Evolutionary conservation across 768 basidiomycete genomes (phyloP).

Genomic region (Daedaleopsis nitida): DNA sequence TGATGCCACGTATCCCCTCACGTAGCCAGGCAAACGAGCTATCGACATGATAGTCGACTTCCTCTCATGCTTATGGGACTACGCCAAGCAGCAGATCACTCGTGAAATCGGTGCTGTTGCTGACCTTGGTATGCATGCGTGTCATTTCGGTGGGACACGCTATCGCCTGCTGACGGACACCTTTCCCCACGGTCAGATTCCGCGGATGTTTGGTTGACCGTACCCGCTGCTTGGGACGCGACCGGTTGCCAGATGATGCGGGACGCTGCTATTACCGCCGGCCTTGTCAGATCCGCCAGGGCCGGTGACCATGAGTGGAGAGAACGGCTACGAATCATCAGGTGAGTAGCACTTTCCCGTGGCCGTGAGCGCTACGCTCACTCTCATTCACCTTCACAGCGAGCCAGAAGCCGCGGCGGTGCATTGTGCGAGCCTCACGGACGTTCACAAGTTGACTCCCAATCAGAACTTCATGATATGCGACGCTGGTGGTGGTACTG

Average conservation of each 20-base stretch:
- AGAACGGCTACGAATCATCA: slow-evolving; percentile 82
- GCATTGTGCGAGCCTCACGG: slow-evolving; percentile 81
- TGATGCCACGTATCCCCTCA: background rate
- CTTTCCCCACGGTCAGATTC: slow-evolving; percentile 50
- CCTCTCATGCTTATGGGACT: slow-evolving; percentile 81
- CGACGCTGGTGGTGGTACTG: slow-evolving; percentile 84
- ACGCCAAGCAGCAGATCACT: slow-evolving; percentile 85
- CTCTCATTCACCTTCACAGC: slow-evolving; percentile 31
- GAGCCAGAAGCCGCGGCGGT: slow-evolving; percentile 89
- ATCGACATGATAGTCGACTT: slow-evolving; percentile 85
- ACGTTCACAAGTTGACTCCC: slow-evolving; percentile 75
- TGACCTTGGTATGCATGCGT: slow-evolving; percentile 64
- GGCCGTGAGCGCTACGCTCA: slow-evolving; percentile 4
- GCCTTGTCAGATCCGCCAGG: slow-evolving; percentile 70
- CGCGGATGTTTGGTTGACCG: slow-evolving; percentile 84
- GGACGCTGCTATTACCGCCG: slow-evolving; percentile 78
- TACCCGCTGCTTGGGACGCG: slow-evolving; percentile 91
- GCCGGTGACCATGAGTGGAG: slow-evolving; percentile 77
- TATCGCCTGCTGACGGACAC: slow-evolving; percentile 4
- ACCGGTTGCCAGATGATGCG: slow-evolving; percentile 86
- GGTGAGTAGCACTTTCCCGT: slow-evolving; percentile 36
- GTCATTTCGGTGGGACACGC: background rate
- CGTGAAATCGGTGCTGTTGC: slow-evolving; percentile 85
- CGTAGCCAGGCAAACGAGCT: slow-evolving; percentile 71
- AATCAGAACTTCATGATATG: slow-evolving; percentile 91